Conservation (phyloP, 2,329 filamentous ascomycete species). For the Camptophora hylomeconis region DNA sequence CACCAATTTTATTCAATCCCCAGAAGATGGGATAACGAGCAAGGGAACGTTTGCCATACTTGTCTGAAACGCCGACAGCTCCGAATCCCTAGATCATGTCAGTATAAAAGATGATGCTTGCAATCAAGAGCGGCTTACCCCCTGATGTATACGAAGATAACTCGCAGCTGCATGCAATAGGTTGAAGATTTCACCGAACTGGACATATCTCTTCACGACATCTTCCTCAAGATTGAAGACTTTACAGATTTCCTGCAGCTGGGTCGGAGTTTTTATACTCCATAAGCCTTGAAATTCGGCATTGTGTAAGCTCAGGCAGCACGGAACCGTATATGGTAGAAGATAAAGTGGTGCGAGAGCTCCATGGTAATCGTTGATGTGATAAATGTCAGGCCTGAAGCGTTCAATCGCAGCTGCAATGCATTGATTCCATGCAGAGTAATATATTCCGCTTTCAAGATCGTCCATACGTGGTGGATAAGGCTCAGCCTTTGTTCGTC, state of each 20-base stretch:
- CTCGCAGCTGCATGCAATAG: conserved; percentile 53
- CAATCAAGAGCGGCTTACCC: too few species aligned
- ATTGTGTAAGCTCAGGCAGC: conserved; percentile 53
- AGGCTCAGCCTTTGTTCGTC: conserved; percentile 49
- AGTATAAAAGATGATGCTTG: too few species aligned
- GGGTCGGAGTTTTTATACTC: conserved; percentile 51
- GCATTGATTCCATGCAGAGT: conserved; percentile 58
- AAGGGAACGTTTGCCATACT: conserved; percentile 56
- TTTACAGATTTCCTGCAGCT: conserved; percentile 49
- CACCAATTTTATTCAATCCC: conserved; percentile 49
- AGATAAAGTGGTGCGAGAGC: conserved; percentile 51
- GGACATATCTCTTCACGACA: conserved; percentile 47
- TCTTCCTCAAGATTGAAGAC: conserved; percentile 50
- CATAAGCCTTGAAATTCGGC: conserved; percentile 58
- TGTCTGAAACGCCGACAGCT: conserved; percentile 54
- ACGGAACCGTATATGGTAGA: conserved; percentile 48
- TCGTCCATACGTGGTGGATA: conserved; percentile 59
- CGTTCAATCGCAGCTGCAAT: conserved; percentile 50
- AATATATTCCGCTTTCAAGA: conserved; percentile 53
- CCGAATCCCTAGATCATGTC: conserved; percentile 57
- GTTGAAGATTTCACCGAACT: conserved; percentile 59
- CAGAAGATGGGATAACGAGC: conserved; percentile 58
- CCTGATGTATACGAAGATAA: conserved; percentile 53
- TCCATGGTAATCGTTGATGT: conserved; percentile 55
- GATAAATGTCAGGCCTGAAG: conserved; percentile 52